Evolutionary conservation across 2,329 filamentous ascomycete genomes (phyloP).

Genomic region (Diaporthe citriasiana): DNA sequence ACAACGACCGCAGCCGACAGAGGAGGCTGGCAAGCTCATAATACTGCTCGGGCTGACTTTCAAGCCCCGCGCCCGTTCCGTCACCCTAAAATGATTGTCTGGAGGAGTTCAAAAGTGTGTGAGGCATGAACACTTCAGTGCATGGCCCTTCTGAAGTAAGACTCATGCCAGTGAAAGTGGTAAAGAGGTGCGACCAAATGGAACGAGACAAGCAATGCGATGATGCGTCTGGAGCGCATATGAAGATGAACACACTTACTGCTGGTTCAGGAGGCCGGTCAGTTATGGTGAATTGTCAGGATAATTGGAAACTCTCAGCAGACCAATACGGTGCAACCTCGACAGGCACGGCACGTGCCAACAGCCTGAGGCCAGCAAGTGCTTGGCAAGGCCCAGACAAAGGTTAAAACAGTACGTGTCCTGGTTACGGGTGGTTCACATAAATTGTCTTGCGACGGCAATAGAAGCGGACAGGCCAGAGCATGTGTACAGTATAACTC

Average conservation of each 20-base stretch:
- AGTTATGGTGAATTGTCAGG: background rate
- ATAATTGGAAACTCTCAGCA: slow-evolving; percentile 1
- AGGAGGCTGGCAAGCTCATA: no score
- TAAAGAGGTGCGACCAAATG: background rate
- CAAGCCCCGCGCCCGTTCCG: background rate
- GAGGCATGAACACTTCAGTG: background rate
- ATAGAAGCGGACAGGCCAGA: background rate
- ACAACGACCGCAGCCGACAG: slow-evolving; percentile 10
- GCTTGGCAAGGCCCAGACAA: slow-evolving; percentile 1
- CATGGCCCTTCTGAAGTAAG: background rate
- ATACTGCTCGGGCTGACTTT: background rate
- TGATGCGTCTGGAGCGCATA: background rate
- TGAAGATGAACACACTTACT: background rate
- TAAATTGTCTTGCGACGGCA: background rate
- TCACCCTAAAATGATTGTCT: background rate
- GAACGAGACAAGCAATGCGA: background rate
- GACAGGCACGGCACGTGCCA: background rate
- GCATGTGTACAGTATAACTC: background rate
- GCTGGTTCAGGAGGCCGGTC: background rate
- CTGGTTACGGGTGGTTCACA: background rate
- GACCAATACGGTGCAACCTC: slow-evolving; percentile 12
- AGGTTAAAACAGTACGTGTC: background rate
- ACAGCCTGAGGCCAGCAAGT: background rate
- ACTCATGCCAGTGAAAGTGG: background rate
- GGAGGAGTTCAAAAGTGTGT: background rate